Evolutionary conservation across 208 protist species (phyloP), one percentile per base, ranked within the genome.

Genomic region (Acanthamoeba divionensis): DNA sequence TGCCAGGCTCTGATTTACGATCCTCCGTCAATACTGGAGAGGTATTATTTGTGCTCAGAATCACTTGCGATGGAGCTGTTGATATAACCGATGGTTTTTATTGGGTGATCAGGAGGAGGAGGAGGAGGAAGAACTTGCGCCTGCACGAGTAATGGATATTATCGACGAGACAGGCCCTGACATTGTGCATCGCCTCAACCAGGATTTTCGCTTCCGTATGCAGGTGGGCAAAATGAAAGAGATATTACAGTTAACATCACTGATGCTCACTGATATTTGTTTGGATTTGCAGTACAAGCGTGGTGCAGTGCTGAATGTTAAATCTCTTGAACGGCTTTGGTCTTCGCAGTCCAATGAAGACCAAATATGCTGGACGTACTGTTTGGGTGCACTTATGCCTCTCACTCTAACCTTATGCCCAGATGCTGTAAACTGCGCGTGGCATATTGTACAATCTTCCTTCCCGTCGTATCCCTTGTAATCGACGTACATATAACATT

Each of bases 371-470:
- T 83, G 73, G 73, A 83, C 73, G 47, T 83, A 83, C 41, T 83
- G 73, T 33, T 52, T 83, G 73, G 73, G 73, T 4, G 73, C 73
- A 7, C 73, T 83, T 33, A 83, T 83, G 73, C 73, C 73, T 1
- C 50, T 54, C 5, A 83, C 73, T 9, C 41, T 54, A 13, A 83
- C 55, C 48, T 29, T 83, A 13, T 83, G 73, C 73, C 48, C 73
- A 5, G 73, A 83, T 3, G 73, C 73, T 33, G 45, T 83, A 6
- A 54, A 83, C 26, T 65, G 33, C 12, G 73, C 73, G 5, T 83
- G 73, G 73, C 73, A 83, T 18, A 83, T 83, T n/a, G 73, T 83
- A 60, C n/a, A 60, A n/a, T n/a, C n/a, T 60, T 60, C 52, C 52
- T 24, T 60, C 52, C 18, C 52, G 18, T 18, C 52, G 18, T 60